Conservation (phyloP, 371 early-diverging fungal species). For the Mucor plumbeus region DNA sequence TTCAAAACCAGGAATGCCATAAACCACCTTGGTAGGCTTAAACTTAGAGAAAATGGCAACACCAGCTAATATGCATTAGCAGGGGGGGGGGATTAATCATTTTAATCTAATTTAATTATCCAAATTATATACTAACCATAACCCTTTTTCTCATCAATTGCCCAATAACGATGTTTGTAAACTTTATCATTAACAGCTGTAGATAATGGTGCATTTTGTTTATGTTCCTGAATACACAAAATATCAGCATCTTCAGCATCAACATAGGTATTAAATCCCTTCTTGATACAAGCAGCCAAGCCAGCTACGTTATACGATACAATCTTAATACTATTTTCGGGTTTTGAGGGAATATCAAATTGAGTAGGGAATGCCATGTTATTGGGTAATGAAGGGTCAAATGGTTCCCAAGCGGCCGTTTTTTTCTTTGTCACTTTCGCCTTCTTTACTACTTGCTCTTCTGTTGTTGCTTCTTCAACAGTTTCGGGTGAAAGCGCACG, state of each 20-base stretch:
- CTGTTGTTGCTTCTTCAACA: not conserved
- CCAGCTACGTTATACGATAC: constrained; percentile 86
- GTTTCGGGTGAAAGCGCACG: not conserved
- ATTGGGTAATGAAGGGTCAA: constrained; percentile 57
- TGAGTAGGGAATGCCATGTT: constrained; percentile 70
- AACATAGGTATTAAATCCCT: constrained; percentile 80
- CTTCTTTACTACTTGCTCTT: constrained; percentile 4
- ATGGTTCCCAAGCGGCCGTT: constrained; percentile 27
- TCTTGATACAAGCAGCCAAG: constrained; percentile 75
- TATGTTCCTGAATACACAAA: constrained; percentile 88
- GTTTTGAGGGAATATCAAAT: constrained; percentile 51
- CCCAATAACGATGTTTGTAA: constrained; percentile 79
- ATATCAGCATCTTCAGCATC: constrained; percentile 86
- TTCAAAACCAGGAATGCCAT: constrained; percentile 66
- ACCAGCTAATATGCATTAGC: constrained; percentile 57
- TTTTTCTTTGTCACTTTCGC: constrained; percentile 4
- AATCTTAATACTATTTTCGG: constrained; percentile 67
- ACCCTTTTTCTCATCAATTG: constrained; percentile 77
- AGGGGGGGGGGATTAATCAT: not conserved
- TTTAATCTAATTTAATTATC: not conserved
- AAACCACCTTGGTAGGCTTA: constrained; percentile 69
- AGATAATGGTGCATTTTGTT: constrained; percentile 63
- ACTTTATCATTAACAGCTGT: constrained; percentile 58
- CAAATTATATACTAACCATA: constrained; percentile 55
- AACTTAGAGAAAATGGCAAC: constrained; percentile 80